A percentile compares a stretch with the other conserved stretches of the same genome.
Conservation (phyloP, 768 basidiomycete genomes). For the Rhizopogon vulgaris region DNA sequence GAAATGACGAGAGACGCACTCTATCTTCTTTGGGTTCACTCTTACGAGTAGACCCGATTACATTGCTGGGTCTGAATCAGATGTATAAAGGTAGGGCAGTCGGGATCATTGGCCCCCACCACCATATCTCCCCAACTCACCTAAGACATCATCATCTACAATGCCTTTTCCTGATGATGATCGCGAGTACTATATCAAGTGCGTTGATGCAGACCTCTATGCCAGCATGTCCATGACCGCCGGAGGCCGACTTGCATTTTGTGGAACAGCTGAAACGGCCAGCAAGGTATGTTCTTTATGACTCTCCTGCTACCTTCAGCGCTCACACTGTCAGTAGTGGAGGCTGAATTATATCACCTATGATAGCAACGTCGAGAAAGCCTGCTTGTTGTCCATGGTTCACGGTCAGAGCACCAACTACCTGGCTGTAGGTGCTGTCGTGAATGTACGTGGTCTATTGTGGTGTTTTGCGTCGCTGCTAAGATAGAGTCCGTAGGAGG, state of each 20-base stretch:
- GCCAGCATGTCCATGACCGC: not conserved
- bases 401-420: rapidly evolving
- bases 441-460: not conserved
- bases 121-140: not conserved
- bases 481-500: not conserved
- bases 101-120: not conserved
- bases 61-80: not conserved
- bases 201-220: not conserved
- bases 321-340: not conserved
- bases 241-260: too few relatives aligned
- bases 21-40: too few relatives aligned
- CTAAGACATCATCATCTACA: not conserved
- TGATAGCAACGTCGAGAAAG: not conserved
- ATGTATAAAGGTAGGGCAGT: not conserved
- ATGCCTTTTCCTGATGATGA: not conserved
- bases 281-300: not conserved
- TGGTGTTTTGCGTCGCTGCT: not conserved
- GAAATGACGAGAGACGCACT: too few relatives aligned
- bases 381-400: not conserved
- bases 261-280: not conserved
- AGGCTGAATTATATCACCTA: not conserved
- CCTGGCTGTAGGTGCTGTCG: not conserved
- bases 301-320: not conserved
- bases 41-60: too few relatives aligned
- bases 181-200: not conserved